Evolutionary conservation across 2,329 filamentous ascomycete genomes (phyloP).

Genomic region (Furcasterigmium furcatum): DNA sequence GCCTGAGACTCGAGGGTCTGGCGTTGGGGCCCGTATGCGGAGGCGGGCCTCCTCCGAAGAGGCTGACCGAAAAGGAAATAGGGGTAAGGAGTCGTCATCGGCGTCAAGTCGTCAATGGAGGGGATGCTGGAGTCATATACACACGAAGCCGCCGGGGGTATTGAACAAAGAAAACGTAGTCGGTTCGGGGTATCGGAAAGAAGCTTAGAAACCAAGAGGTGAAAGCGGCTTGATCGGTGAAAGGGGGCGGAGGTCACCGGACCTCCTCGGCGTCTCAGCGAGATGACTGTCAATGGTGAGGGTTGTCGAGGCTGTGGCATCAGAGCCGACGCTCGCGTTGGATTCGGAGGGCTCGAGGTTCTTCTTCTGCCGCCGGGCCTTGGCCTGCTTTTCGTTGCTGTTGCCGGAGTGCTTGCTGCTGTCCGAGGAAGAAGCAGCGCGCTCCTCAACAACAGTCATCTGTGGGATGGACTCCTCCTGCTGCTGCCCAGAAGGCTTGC

Average conservation of each 20-base stretch:
- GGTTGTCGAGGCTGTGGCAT: conserved; percentile 35
- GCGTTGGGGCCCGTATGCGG: too few species aligned
- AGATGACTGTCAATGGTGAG: conserved; percentile 42
- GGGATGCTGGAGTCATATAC: conserved; percentile 7
- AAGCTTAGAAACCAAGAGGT: conserved; percentile 51
- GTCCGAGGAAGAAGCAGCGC: conserved; percentile 55
- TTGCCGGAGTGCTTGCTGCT: conserved; percentile 52
- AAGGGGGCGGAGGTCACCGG: conserved; percentile 49
- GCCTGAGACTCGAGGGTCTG: too few species aligned
- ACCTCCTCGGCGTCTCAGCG: conserved; percentile 28
- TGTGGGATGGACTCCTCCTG: conserved; percentile 10
- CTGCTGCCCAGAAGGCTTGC: conserved; percentile 9
- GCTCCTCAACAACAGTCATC: conserved; percentile 18
- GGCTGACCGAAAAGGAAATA: not conserved
- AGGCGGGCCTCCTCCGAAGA: too few species aligned
- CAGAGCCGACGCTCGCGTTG: conserved; percentile 23
- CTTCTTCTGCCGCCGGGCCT: conserved; percentile 41
- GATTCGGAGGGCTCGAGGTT: conserved; percentile 35
- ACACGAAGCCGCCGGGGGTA: conserved; percentile 12
- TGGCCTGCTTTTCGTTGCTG: conserved; percentile 20
- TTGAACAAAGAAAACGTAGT: conserved; percentile 13
- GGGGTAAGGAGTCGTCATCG: conserved; percentile 23
- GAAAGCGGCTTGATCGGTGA: conserved; percentile 67
- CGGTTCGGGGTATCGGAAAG: conserved; percentile 1
- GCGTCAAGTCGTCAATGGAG: conserved; percentile 28